Conservation (phyloP, 305 asterid genomes). For the Stenogyne calaminthoides region DNA sequence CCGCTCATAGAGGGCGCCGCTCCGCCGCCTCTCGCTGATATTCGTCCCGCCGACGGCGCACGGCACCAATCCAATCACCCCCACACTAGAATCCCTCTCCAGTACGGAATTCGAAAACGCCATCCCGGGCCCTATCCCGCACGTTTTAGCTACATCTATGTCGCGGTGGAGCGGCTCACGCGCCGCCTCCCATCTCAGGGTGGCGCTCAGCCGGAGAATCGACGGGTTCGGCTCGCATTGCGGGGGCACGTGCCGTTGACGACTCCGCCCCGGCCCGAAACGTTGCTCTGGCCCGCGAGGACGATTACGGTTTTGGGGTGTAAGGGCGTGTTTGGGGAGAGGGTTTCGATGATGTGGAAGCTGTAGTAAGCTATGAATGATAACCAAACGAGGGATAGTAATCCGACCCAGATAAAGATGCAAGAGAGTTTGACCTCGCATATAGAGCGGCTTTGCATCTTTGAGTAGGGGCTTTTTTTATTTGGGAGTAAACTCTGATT, state of each 20-base stretch:
- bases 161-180: constrained; percentile 62
- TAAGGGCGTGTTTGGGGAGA: constrained; percentile 8
- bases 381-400: constrained; percentile 30
- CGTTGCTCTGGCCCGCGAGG: constrained; percentile 50
- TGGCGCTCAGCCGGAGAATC: constrained; percentile 12
- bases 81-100: constrained; percentile 30
- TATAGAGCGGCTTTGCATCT: neutral
- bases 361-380: constrained; percentile 29
- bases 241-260: neutral
- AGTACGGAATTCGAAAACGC: constrained; percentile 42
- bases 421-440: neutral
- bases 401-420: neutral
- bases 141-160: constrained; percentile 39
- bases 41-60: constrained; percentile 63
- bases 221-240: neutral
- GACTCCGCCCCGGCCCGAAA: constrained; percentile 50
- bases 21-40: constrained; percentile 44
- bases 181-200: constrained; percentile 45
- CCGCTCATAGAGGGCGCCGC: constrained; percentile 36
- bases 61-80: constrained; percentile 52
- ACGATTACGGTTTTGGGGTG: constrained; percentile 33
- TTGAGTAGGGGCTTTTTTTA: neutral
- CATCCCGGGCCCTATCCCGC: constrained; percentile 69
- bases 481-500: neutral
- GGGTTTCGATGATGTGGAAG: neutral